A percentile compares a stretch with the other conserved stretches of the same genome.
Conservation (phyloP, 2,329 filamentous ascomycete species). For the Paecilomyces variotii region DNA sequence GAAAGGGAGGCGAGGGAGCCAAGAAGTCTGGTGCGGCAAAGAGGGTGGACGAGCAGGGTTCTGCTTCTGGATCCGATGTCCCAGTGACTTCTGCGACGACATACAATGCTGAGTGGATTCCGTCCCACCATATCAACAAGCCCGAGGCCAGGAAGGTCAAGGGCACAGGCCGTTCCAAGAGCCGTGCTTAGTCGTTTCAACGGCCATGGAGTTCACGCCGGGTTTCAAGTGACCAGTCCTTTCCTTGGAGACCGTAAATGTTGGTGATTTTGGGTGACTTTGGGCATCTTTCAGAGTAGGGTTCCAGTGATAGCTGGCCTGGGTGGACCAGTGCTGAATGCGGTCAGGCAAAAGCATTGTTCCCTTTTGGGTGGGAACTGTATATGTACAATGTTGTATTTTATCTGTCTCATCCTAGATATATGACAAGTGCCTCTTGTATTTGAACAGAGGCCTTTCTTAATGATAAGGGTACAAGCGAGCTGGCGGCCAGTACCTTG, state of each 20-base stretch:
- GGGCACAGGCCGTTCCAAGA: conserved; percentile 35
- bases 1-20: conserved; percentile 57
- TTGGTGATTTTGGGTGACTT: background rate
- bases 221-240: background rate
- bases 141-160: conserved; percentile 61
- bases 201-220: background rate
- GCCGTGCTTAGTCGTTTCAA: conserved; percentile 18
- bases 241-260: background rate
- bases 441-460: background rate
- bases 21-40: conserved; percentile 55
- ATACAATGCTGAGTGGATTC: conserved; percentile 93
- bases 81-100: conserved; percentile 62
- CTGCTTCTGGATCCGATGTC: conserved; percentile 62
- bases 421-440: background rate
- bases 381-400: background rate
- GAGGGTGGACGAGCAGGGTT: conserved; percentile 57
- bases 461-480: background rate
- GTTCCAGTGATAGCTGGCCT: background rate
- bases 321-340: background rate
- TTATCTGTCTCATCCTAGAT: background rate
- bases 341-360: background rate
- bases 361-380: background rate
- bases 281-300: background rate
- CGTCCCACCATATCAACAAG: conserved; percentile 77
- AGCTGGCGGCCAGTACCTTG: background rate